A percentile compares a stretch with the other conserved stretches of the same genome.
Evolutionary conservation across 2,329 filamentous ascomycete genomes (phyloP).

Genomic region (Amphichorda felina): DNA sequence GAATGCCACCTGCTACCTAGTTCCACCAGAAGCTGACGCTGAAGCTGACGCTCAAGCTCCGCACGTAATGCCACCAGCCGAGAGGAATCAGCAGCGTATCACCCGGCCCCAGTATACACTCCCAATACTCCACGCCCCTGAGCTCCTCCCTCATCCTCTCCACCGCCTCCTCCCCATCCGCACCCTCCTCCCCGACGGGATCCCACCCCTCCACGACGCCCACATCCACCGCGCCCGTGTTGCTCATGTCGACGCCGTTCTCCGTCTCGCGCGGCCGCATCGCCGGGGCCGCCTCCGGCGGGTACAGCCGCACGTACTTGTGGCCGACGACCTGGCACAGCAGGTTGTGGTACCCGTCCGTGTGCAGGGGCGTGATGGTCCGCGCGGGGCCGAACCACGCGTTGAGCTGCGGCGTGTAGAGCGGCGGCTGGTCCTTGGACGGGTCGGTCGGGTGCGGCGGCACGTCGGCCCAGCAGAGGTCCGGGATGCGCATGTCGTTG

Average conservation of each 20-base stretch:
- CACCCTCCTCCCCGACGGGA: conserved; percentile 11
- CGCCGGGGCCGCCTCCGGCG: conserved; percentile 45
- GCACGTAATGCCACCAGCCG: conserved; percentile 98
- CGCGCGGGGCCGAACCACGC: conserved; percentile 85
- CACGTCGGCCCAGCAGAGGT: conserved; percentile 69
- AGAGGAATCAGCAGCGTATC: conserved; percentile 83
- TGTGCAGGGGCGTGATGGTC: conserved; percentile 88
- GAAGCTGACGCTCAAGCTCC: conserved; percentile 74
- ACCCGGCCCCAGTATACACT: conserved; percentile 68
- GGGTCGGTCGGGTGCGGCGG: conserved; percentile 37
- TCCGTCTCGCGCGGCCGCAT: conserved; percentile 53
- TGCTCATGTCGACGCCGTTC: conserved; percentile 78
- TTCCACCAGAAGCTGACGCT: conserved; percentile 98
- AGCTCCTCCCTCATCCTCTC: conserved; percentile 36
- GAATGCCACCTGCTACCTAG: conserved; percentile 10
- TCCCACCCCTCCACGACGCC: conserved; percentile 56
- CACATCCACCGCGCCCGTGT: conserved; percentile 74
- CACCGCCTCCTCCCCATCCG: conserved; percentile 16
- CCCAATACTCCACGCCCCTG: conserved; percentile 50
- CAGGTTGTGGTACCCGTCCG: conserved; percentile 88
- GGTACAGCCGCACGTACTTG: conserved; percentile 87
- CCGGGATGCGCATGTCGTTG: conserved; percentile 67
- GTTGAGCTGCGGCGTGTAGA: conserved; percentile 60
- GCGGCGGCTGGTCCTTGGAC: conserved; percentile 22
- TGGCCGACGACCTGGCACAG: conserved; percentile 78